Evolutionary conservation across 169 alveolate genomes (phyloP).

Genomic region (Plasmodium yoelii): DNA sequence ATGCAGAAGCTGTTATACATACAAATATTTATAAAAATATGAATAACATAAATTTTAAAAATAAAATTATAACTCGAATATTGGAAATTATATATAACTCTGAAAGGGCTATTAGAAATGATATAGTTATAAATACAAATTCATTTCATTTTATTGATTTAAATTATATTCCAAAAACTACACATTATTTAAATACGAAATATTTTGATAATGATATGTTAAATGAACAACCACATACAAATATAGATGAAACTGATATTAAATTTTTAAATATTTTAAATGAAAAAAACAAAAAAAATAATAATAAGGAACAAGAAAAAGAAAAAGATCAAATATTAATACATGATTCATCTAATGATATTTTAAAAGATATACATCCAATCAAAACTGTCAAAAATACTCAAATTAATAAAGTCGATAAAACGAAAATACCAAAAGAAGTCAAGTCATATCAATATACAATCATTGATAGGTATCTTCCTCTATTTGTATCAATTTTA

Average conservation of each 20-base stretch:
- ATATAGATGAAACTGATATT: constrained; percentile 39
- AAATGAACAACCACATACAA: background rate
- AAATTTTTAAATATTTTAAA: constrained; percentile 44
- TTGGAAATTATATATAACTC: constrained; percentile 14
- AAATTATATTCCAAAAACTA: constrained; percentile 43
- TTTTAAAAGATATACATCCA: constrained; percentile 47
- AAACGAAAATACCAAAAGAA: constrained; percentile 38
- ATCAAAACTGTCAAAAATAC: constrained; percentile 45
- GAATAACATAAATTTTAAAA: constrained; percentile 35
- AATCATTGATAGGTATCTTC: constrained; percentile 49
- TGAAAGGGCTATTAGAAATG: constrained; percentile 19
- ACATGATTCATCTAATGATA: constrained; percentile 8
- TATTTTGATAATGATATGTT: constrained; percentile 11
- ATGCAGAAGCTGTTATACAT: constrained; percentile 78
- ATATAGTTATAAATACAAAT: constrained; percentile 22
- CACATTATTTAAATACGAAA: constrained; percentile 68
- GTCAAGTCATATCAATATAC: constrained; percentile 61
- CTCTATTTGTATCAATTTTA: background rate
- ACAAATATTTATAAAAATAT: constrained; percentile 26
- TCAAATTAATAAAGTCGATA: background rate
- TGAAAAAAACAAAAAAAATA: constrained; percentile 46
- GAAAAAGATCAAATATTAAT: constrained; percentile 43
- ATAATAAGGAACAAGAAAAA: constrained; percentile 18
- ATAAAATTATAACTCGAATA: constrained; percentile 29
- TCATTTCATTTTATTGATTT: constrained; percentile 30